phyloP scores from a whole-genome alignment of 495 filamentous ascomycete species.

The Penicillium lividum region DNA sequence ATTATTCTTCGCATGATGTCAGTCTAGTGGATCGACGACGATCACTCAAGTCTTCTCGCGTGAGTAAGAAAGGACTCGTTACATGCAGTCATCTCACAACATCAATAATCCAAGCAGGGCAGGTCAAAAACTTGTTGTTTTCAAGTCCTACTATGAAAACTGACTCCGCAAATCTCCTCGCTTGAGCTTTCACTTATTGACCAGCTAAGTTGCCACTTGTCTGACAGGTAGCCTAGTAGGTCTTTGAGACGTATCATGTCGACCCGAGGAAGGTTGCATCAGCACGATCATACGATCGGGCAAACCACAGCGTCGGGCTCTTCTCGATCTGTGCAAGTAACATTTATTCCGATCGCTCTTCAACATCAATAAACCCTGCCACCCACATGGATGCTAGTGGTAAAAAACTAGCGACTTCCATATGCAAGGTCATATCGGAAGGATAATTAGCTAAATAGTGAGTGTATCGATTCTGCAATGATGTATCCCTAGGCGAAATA shows the following conservation, averaged over 20 bases:
- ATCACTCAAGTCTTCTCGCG: too few species aligned
- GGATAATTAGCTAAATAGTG: conserved; percentile 6
- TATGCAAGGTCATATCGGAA: conserved; percentile 16
- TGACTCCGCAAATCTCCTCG: background rate
- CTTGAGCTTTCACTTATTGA: background rate
- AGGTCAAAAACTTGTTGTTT: too few species aligned
- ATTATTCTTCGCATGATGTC: background rate
- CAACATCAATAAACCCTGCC: background rate
- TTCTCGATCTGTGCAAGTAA: conserved; percentile 4
- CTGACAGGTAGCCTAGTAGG: background rate
- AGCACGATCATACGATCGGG: conserved; percentile 7
- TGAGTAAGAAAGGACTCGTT: too few species aligned
- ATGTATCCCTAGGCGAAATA: conserved; percentile 2
- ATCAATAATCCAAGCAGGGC: too few species aligned
- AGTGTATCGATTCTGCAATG: background rate
- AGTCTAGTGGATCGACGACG: background rate
- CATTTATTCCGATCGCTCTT: background rate
- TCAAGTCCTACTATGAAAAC: too few species aligned
- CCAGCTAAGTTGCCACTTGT: background rate
- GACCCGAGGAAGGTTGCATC: background rate
- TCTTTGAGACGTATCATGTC: background rate
- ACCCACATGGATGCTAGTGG: background rate
- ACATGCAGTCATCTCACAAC: background rate
- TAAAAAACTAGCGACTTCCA: background rate
- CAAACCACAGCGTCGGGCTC: conserved; percentile 11